Base-by-base conservation (phyloP, 1,284 basidiomycete species). In the Cryptococcus sp. region DNA sequence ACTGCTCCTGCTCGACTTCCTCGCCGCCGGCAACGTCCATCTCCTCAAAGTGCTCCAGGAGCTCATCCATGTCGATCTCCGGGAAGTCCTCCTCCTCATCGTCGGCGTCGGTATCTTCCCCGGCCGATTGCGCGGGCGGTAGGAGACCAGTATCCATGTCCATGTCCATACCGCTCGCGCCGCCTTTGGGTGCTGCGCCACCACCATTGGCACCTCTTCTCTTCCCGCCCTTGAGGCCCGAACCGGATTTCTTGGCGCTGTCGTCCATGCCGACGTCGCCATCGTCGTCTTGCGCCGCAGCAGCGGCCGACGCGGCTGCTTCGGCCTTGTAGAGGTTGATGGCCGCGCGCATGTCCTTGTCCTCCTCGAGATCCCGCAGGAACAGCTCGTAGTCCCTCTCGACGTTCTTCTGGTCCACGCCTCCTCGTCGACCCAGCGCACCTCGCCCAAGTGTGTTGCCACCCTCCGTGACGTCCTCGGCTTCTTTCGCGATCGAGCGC, bases 331-430 rank as follows among this genome's bases (percentile, higher is more conserved):
- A 99, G 57, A 99, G 72, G 79, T 98, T 96, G 71, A 99, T 88
- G 17, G 86, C 87, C 17, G 85, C 84, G 53, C 95, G 86, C 83
- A 98, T 82, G 82, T 98, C 95, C 52, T 90, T 88, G 80, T 99
- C 95, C 78, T 99, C 95, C 79, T 98, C 95, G 57, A 99, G 80
- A 71, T 98, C 94, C 53, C 91, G 85, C 79, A 99, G 81, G 86
- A 99, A 99, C 62, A 92, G 70, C 81, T 98, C 95, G 77, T 98
- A 99, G 75, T 98, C 95, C 74, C 91, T 87, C 75, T 98, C 93
- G 61, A 98, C 91, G 81, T 93, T 93, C 81, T 86, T 89, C 80
- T 89, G 86, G 78, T 98, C 94, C 53, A 93, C 82, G 46, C 93
- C 93, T 42, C 93, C 93, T 81, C 90, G 84, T 52, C 93, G 82